phyloP scores from a whole-genome alignment of 177 flowering plant genomes.

The Vitis hybrid region DNA sequence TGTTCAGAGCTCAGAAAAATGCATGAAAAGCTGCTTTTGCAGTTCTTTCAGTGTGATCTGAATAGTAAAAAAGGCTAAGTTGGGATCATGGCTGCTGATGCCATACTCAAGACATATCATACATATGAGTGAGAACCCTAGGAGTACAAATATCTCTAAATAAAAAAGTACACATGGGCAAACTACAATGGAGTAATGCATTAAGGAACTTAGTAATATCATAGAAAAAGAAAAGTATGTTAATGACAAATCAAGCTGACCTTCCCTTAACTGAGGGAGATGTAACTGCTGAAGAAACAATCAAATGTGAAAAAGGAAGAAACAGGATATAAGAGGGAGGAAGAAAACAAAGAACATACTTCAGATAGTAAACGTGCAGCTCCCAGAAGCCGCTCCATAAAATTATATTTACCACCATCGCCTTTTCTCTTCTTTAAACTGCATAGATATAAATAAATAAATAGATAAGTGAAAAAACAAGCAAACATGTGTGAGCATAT shows the following conservation, averaged over 20 bases:
- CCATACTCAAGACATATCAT: too few species aligned
- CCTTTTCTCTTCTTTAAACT: slow-evolving; percentile 65
- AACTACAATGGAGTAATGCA: too few species aligned
- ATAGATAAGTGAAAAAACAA: not conserved
- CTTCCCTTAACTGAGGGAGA: not conserved
- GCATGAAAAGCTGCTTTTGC: not conserved
- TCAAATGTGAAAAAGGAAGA: too few species aligned
- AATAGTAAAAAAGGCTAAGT: not conserved
- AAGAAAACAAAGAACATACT: slow-evolving; percentile 29
- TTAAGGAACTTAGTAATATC: not conserved
- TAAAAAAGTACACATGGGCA: too few species aligned
- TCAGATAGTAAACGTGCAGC: slow-evolving; percentile 68
- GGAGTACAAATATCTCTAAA: too few species aligned
- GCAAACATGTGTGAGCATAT: not conserved
- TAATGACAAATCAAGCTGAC: not conserved
- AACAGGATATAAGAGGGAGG: not conserved
- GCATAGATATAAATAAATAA: slow-evolving; percentile 6
- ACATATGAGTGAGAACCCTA: not conserved
- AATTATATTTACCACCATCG: slow-evolving; percentile 46
- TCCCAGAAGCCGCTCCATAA: slow-evolving; percentile 71
- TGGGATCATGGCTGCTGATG: too few species aligned
- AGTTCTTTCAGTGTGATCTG: not conserved
- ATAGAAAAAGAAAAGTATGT: not conserved
- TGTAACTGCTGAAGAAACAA: not conserved
- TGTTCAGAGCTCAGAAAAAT: not conserved